Base-by-base conservation (phyloP, 331 rosid species). In the Telfairia occidentalis region DNA sequence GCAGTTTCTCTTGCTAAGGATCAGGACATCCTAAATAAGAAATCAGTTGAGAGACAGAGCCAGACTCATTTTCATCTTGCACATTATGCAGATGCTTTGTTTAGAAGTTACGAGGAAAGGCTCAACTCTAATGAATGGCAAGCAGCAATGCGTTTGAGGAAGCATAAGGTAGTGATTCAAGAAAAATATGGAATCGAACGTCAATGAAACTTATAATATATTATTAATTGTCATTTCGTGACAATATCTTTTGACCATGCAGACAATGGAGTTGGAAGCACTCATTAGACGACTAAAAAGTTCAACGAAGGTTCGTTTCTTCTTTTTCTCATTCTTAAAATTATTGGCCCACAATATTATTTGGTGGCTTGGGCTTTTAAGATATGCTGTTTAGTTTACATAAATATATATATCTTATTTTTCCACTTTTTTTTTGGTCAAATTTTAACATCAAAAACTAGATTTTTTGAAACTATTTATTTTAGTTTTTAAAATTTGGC, bases 71-170 rank as follows among this genome's bases (percentile, higher is more conserved):
- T 93, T 86, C 96, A 91, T 78, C 95, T 93, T 53, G 98, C 98
- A 73, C 97, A 93, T 78, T 93, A 93, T 84, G 86, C 97, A 46
- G 98, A 89, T 85, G 96, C 95, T 73, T 79, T 93, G 67, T 93
- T 89, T 82, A 88, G 90, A 85, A 91, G 89, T 84, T 89, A 87
- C 19, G 97, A 93, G 81, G 98, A 93, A 72, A 89, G 98, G 67
- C 96, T 93, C 55, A 75, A 77, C 66, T 93, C 98, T 59, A 91
- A 77, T 77, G 98, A 91, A 83, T 91, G 98, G 98, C 96, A 89
- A 81, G 90, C 98, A 18, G 98, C 96, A 76, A 85, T 89, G 88
- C 96, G 85, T 67, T 77, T 93, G 76, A 88, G 97, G 86, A 88
- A 89, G 79, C 97, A 89, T 74, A 91, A 91, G 98, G 98, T 91